Evolutionary conservation across 306 rosid genomes (phyloP).

Genomic region (Urtica urens): DNA sequence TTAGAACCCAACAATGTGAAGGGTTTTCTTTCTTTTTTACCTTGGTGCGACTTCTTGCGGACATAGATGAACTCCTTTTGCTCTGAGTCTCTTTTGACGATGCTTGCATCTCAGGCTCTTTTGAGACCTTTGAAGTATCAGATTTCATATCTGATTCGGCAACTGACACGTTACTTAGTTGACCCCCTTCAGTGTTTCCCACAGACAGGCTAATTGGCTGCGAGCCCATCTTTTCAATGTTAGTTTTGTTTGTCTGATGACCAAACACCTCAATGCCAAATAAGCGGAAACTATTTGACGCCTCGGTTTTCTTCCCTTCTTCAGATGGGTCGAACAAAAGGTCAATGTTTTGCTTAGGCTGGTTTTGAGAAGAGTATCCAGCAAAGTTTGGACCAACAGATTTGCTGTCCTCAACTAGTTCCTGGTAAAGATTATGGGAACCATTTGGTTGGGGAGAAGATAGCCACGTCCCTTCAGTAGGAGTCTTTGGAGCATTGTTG

Average conservation of each 20-base stretch:
- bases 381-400: conserved; percentile 34
- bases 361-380: conserved; percentile 31
- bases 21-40: conserved; percentile 22
- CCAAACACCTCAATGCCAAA: conserved; percentile 63
- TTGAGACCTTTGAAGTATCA: conserved; percentile 36
- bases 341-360: conserved; percentile 31
- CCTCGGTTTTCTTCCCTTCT: conserved; percentile 53
- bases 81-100: conserved; percentile 42
- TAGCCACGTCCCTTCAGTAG: conserved; percentile 45
- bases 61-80: conserved; percentile 43
- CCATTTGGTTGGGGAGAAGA: conserved; percentile 39
- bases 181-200: conserved; percentile 32
- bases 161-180: conserved; percentile 27
- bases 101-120: conserved; percentile 34
- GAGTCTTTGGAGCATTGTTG: conserved; percentile 45
- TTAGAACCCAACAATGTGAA: conserved; percentile 15
- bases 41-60: conserved; percentile 80
- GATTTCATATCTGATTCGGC: conserved; percentile 42
- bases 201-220: conserved; percentile 16
- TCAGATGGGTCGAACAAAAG: conserved; percentile 32
- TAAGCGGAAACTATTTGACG: conserved; percentile 41
- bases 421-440: conserved; percentile 45
- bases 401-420: conserved; percentile 46
- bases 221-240: conserved; percentile 24
- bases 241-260: conserved; percentile 26